phyloP scores from a whole-genome alignment of 116 monocot species.

The Phalaenopsis hybrid region DNA sequence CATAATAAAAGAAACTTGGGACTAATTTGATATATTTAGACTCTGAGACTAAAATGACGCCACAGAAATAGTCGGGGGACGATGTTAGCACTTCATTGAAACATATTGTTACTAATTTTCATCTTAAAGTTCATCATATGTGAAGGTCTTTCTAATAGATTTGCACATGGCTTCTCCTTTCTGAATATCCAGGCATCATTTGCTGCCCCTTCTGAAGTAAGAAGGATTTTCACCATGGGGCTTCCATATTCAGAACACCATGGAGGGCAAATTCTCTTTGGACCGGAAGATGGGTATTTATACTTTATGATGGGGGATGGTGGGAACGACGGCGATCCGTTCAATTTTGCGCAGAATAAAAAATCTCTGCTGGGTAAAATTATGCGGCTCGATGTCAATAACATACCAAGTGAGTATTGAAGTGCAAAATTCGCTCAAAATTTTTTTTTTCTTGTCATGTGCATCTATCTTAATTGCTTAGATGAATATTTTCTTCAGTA shows the following conservation, averaged over 20 bases:
- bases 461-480: background rate
- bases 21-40: too few relatives aligned
- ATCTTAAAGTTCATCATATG: background rate
- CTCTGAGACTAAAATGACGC: too few relatives aligned
- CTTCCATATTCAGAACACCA: slow-evolving; percentile 68
- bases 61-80: background rate
- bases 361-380: slow-evolving; percentile 95
- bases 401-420: slow-evolving; percentile 69
- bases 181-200: slow-evolving; percentile 40
- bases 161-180: slow-evolving; percentile 2
- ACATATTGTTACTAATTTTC: background rate
- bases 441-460: background rate
- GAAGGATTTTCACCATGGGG: slow-evolving; percentile 90
- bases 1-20: too few relatives aligned
- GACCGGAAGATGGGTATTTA: slow-evolving; percentile 85
- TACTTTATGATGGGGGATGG: slow-evolving; percentile 99
- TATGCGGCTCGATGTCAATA: slow-evolving; percentile 73
- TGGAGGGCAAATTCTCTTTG: slow-evolving; percentile 95
- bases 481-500: background rate
- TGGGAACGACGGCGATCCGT: slow-evolving; percentile 46
- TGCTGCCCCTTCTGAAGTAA: slow-evolving; percentile 71
- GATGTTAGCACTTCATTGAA: background rate
- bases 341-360: slow-evolving; percentile 87
- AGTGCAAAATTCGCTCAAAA: background rate
- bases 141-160: background rate